These are phyloP conservation scores for Fraxinus nigra DNA, from an alignment of 305 asterid genomes.

Conservation along the genomic window DNA sequence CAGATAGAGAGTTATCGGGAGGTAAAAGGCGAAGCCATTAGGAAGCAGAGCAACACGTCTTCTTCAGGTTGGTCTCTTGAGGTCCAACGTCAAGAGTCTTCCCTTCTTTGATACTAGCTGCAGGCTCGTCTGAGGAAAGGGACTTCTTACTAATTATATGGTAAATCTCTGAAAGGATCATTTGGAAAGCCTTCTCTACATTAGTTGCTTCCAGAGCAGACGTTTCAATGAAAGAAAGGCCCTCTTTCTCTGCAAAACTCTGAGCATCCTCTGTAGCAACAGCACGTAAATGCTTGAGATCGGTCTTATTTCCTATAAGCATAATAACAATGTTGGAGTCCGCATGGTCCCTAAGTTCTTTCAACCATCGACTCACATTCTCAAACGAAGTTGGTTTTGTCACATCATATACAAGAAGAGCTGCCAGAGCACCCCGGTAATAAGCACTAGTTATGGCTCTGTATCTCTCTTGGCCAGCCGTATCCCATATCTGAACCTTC, in stretches of 20 bases:
- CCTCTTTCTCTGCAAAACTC: constrained; percentile 46
- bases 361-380: constrained; percentile 51
- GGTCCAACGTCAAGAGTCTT: constrained; percentile 50
- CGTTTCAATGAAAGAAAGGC: constrained; percentile 50
- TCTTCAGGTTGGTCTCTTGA: constrained; percentile 40
- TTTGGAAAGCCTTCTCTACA: constrained; percentile 50
- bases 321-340: constrained; percentile 51
- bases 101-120: constrained; percentile 43
- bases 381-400: constrained; percentile 52
- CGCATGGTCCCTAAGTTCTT: constrained; percentile 55
- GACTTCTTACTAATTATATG: constrained; percentile 49
- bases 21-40: constrained; percentile 8
- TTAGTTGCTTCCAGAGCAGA: constrained; percentile 52
- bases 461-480: constrained; percentile 62
- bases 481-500: constrained; percentile 63
- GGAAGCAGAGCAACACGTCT: constrained; percentile 45
- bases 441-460: constrained; percentile 62
- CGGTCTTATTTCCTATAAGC: constrained; percentile 56
- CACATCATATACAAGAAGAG: constrained; percentile 51
- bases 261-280: constrained; percentile 54
- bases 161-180: constrained; percentile 47
- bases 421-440: constrained; percentile 57
- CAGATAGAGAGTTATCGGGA: not conserved
- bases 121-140: constrained; percentile 42
- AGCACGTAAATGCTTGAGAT: constrained; percentile 52